Percentiles rank a stretch among this genome's conserved stretches.
Evolutionary conservation across 2,329 filamentous ascomycete genomes (phyloP).

Genomic region (Fusarium napiforme): DNA sequence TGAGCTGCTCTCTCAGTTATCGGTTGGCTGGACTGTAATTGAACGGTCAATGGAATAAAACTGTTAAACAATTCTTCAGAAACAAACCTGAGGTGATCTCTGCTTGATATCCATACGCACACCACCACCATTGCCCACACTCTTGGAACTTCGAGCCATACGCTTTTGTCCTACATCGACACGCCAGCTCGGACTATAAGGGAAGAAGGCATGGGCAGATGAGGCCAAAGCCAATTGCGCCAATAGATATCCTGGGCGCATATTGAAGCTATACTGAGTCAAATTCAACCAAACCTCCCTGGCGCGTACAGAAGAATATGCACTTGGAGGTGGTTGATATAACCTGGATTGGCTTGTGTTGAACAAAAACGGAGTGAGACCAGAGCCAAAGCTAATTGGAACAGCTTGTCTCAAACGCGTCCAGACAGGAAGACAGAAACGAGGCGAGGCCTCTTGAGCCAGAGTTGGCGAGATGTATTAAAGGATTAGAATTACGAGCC

Average conservation of each 20-base stretch:
- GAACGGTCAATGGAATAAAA: slow-evolving; percentile 21
- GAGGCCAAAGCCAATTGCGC: slow-evolving; percentile 60
- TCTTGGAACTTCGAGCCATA: slow-evolving; percentile 40
- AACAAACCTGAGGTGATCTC: slow-evolving; percentile 49
- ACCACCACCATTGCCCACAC: slow-evolving; percentile 29
- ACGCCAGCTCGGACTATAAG: slow-evolving; percentile 55
- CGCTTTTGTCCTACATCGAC: slow-evolving; percentile 42
- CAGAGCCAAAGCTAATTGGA: slow-evolving; percentile 20
- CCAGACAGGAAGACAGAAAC: slow-evolving; percentile 13
- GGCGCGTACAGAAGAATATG: neutral
- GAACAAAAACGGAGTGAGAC: slow-evolving; percentile 3
- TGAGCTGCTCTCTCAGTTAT: slow-evolving; percentile 51
- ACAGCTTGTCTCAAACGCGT: slow-evolving; percentile 35
- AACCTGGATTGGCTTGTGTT: slow-evolving; percentile 5
- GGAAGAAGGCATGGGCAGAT: slow-evolving; percentile 60
- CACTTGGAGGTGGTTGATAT: slow-evolving; percentile 21
- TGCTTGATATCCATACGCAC: slow-evolving; percentile 57
- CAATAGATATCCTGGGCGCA: slow-evolving; percentile 55
- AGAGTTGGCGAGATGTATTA: slow-evolving; percentile 40
- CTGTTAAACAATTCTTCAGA: neutral
- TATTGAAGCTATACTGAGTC: slow-evolving; percentile 44
- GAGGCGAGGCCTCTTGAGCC: slow-evolving; percentile 28
- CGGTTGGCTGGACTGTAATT: slow-evolving; percentile 47
- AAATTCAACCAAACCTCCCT: slow-evolving; percentile 14
- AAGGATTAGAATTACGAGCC: slow-evolving; percentile 47